These are phyloP conservation scores for Xylariales sp. DNA, from an alignment of 2,329 filamentous ascomycete genomes.

Conservation along the genomic window DNA sequence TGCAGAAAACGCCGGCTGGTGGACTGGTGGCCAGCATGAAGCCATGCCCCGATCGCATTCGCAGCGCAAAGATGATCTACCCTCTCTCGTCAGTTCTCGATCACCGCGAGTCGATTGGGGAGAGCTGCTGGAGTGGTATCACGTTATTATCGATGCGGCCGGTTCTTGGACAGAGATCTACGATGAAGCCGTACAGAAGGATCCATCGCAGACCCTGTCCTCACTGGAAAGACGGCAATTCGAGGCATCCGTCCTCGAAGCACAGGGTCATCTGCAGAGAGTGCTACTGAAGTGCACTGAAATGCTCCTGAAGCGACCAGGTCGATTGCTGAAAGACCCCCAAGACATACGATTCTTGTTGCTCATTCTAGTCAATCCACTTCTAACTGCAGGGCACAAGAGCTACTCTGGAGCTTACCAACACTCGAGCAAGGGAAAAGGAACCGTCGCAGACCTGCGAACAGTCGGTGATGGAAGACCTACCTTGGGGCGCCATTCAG, in stretches of 20 bases:
- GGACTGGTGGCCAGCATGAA: slow-evolving; percentile 58
- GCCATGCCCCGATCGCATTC: slow-evolving; percentile 27
- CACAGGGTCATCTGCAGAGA: slow-evolving; percentile 64
- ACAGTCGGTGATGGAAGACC: slow-evolving; percentile 21
- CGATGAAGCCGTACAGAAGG: slow-evolving; percentile 41
- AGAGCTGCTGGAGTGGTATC: slow-evolving; percentile 70
- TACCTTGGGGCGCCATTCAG: slow-evolving; percentile 66
- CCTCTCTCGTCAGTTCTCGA: slow-evolving; percentile 46
- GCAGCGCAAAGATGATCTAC: slow-evolving; percentile 27
- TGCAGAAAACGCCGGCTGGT: slow-evolving; percentile 79
- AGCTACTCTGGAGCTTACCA: slow-evolving; percentile 37
- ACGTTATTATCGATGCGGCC: slow-evolving; percentile 62
- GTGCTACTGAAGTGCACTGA: slow-evolving; percentile 75
- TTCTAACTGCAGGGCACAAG: slow-evolving; percentile 50
- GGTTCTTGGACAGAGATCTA: slow-evolving; percentile 60
- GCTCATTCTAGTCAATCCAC: slow-evolving; percentile 73
- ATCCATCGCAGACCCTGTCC: slow-evolving; percentile 25
- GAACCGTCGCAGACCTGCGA: slow-evolving; percentile 9
- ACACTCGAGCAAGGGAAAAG: slow-evolving; percentile 20
- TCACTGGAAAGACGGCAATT: slow-evolving; percentile 37
- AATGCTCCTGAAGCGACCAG: slow-evolving; percentile 72
- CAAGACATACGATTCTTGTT: slow-evolving; percentile 73
- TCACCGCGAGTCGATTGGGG: slow-evolving; percentile 73
- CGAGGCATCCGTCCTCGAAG: slow-evolving; percentile 45
- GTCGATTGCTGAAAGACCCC: slow-evolving; percentile 61